These are phyloP conservation scores for Trametes cubensis DNA, from an alignment of 768 basidiomycete genomes.

Conservation along the genomic window DNA sequence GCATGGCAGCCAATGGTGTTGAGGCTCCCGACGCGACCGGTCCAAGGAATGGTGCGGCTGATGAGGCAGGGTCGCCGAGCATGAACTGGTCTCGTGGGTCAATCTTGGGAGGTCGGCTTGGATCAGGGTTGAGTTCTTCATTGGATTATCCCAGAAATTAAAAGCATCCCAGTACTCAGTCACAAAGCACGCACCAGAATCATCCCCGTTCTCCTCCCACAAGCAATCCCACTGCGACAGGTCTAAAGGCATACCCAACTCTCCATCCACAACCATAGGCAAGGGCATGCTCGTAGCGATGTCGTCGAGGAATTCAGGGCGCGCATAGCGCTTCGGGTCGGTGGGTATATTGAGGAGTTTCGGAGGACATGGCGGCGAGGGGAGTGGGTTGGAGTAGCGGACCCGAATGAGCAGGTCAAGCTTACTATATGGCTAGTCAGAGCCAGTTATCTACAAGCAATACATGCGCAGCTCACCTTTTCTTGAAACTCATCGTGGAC, in stretches of 20 bases:
- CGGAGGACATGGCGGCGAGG: slow-evolving; percentile 95
- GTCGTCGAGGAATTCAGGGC: slow-evolving; percentile 80
- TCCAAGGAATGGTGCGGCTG: slow-evolving; percentile 43
- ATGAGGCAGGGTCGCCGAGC: slow-evolving; percentile 63
- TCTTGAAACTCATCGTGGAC: slow-evolving; percentile 54
- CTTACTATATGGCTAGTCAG: slow-evolving; percentile 48
- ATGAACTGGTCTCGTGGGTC: slow-evolving; percentile 80
- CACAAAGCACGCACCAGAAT: slow-evolving; percentile 51
- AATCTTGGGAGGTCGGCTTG: slow-evolving; percentile 54
- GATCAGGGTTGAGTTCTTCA: slow-evolving; percentile 70
- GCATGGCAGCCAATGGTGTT: slow-evolving; percentile 45
- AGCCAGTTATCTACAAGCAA: no score
- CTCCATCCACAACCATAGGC: slow-evolving; percentile 96
- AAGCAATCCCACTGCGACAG: slow-evolving; percentile 79
- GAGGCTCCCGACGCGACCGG: slow-evolving; percentile 43
- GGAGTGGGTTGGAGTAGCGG: slow-evolving; percentile 92
- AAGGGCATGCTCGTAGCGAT: slow-evolving; percentile 80
- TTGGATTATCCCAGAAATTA: background rate
- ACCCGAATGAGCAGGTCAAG: slow-evolving; percentile 92
- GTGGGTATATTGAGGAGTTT: slow-evolving; percentile 94
- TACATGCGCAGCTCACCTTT: slow-evolving; percentile 43
- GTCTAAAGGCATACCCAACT: slow-evolving; percentile 95
- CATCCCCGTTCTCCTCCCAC: slow-evolving; percentile 79
- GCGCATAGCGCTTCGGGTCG: slow-evolving; percentile 83
- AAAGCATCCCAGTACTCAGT: background rate